Evolutionary conservation across 2,329 filamentous ascomycete species (phyloP).

Genomic region (Alternaria rosae): DNA sequence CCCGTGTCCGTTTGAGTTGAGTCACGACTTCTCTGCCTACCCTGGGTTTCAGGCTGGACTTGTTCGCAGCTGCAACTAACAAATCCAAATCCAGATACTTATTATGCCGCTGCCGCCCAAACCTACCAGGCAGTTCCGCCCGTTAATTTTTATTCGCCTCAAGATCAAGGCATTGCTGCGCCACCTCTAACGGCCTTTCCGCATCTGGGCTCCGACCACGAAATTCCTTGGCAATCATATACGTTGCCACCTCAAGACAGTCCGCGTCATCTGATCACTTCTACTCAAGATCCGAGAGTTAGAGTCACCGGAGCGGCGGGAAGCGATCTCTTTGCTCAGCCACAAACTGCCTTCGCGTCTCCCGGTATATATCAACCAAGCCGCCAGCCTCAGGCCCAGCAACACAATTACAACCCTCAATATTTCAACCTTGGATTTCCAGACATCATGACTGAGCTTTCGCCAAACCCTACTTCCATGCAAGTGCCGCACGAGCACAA

Average conservation of each 20-base stretch:
- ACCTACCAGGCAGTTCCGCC: slow-evolving; percentile 28
- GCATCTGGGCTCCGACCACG: slow-evolving; percentile 35
- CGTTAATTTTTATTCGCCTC: slow-evolving; percentile 38
- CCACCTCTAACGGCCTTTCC: slow-evolving; percentile 38
- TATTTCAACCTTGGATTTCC: slow-evolving; percentile 22
- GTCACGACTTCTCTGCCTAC: slow-evolving; percentile 28
- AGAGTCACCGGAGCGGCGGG: slow-evolving; percentile 41
- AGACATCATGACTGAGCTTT: slow-evolving; percentile 36
- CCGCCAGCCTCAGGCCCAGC: slow-evolving; percentile 42
- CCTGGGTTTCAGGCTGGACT: slow-evolving; percentile 39
- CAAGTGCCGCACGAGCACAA: slow-evolving; percentile 39
- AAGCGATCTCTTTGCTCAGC: slow-evolving; percentile 40
- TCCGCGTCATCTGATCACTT: slow-evolving; percentile 46
- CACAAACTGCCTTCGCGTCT: slow-evolving; percentile 41
- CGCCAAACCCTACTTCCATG: slow-evolving; percentile 30
- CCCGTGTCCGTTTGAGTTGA: slow-evolving; percentile 33
- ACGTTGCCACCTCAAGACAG: slow-evolving; percentile 31
- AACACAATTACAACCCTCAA: slow-evolving; percentile 31
- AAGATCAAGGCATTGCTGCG: slow-evolving; percentile 37
- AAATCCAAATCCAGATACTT: slow-evolving; percentile 38
- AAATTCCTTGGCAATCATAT: slow-evolving; percentile 38
- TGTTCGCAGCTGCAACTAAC: slow-evolving; percentile 21
- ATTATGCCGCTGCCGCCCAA: slow-evolving; percentile 36
- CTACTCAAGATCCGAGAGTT: slow-evolving; percentile 35
- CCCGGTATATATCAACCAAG: slow-evolving; percentile 37